Conservation (phyloP, 202 grass and related monocot species). For the Musa balbisiana region DNA sequence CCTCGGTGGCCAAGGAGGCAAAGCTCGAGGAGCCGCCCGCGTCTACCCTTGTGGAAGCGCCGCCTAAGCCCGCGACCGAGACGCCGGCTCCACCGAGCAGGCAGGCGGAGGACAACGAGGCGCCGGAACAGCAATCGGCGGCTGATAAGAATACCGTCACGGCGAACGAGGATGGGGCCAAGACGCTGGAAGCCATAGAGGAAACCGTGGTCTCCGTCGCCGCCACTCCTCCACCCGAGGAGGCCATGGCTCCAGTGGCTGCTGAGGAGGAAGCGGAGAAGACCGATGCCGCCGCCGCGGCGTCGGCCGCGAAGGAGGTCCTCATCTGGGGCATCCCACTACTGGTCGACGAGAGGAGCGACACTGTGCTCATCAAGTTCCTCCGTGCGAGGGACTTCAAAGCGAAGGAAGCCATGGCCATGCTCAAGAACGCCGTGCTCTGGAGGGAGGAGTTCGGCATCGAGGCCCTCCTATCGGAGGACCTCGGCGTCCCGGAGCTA, state of each 20-base stretch:
- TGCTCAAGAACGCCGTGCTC: slow-evolving; percentile 67
- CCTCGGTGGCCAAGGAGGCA: too few species aligned
- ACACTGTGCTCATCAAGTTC: slow-evolving; percentile 92
- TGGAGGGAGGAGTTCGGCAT: slow-evolving; percentile 97
- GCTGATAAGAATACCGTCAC: slow-evolving; percentile 43
- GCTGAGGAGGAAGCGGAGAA: slow-evolving; percentile 23
- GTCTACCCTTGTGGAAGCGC: too few species aligned
- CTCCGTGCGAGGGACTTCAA: slow-evolving; percentile 91
- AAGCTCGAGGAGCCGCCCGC: neutral
- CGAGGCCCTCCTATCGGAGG: slow-evolving; percentile 44
- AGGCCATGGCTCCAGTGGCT: slow-evolving; percentile 20
- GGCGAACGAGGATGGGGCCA: slow-evolving; percentile 50
- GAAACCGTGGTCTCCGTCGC: slow-evolving; percentile 40
- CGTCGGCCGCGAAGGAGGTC: slow-evolving; percentile 28
- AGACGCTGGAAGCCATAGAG: slow-evolving; percentile 48
- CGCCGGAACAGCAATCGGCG: neutral
- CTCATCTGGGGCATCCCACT: slow-evolving; percentile 87
- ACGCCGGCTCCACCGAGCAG: neutral
- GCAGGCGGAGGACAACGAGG: neutral
- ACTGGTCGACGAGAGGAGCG: slow-evolving; percentile 67
- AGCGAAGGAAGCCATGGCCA: slow-evolving; percentile 84
- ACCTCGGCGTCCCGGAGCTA: slow-evolving; percentile 68
- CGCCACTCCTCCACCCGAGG: neutral
- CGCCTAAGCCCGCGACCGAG: too few species aligned
- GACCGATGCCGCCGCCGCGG: neutral